A percentile compares a stretch with the other conserved stretches of the same genome.
phyloP scores from a whole-genome alignment of 2,329 filamentous ascomycete genomes.

The Tolypocladium cylindrosporum region DNA sequence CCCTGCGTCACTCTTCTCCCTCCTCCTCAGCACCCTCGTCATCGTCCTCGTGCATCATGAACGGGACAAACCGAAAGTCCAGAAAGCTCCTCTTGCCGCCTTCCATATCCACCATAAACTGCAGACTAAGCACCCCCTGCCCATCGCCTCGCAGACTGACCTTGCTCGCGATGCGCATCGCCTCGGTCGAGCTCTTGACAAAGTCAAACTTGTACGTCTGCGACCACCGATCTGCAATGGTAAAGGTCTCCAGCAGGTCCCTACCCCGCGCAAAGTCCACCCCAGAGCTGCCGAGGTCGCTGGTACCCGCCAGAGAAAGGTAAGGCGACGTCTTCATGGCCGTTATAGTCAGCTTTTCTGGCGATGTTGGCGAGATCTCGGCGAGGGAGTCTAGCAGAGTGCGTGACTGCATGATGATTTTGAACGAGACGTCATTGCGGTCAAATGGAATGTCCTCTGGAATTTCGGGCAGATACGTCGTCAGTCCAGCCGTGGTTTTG shows the following conservation, averaged over 20 bases:
- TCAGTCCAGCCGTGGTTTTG: constrained; percentile 80
- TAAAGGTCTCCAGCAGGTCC: constrained; percentile 66
- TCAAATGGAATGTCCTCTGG: constrained; percentile 82
- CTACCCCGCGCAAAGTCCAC: constrained; percentile 57
- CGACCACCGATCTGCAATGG: constrained; percentile 46
- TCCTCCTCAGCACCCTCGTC: constrained; percentile 4
- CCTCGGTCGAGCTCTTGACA: constrained; percentile 73
- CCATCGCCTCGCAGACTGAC: constrained; percentile 82
- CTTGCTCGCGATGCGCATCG: constrained; percentile 90
- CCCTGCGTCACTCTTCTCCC: background rate
- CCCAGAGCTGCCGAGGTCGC: constrained; percentile 49
- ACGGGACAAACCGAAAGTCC: constrained; percentile 75
- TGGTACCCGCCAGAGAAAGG: constrained; percentile 59
- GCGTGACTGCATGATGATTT: constrained; percentile 83
- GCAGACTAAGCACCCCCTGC: constrained; percentile 84
- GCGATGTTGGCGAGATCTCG: constrained; percentile 62
- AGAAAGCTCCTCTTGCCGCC: constrained; percentile 61
- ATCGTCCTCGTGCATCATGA: constrained; percentile 48
- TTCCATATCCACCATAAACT: constrained; percentile 92
- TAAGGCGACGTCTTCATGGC: constrained; percentile 56
- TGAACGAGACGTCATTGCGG: constrained; percentile 69
- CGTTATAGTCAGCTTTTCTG: constrained; percentile 59
- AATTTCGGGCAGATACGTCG: constrained; percentile 71
- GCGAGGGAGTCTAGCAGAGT: constrained; percentile 63
- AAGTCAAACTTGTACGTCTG: constrained; percentile 83